These are phyloP conservation scores for Raddia distichophylla DNA, from an alignment of 176 grass and related monocot genomes.

Conservation along the genomic window DNA sequence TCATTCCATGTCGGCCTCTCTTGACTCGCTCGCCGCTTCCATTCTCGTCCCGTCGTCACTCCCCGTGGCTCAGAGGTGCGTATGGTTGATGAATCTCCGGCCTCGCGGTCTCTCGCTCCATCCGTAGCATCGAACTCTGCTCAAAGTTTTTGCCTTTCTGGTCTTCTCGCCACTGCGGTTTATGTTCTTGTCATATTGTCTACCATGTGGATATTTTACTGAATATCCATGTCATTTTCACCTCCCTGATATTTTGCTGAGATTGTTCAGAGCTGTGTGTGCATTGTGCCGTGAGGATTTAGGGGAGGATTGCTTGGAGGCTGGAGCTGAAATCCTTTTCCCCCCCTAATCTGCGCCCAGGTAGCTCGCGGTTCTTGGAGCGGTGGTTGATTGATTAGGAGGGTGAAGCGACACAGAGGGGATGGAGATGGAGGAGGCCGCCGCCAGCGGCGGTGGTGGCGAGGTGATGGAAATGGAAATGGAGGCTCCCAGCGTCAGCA, in stretches of 20 bases:
- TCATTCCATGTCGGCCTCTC: constrained; percentile 20
- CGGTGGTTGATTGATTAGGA: constrained; percentile 27
- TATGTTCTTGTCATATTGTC: background rate
- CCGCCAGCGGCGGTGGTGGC: background rate
- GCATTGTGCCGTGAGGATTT: background rate
- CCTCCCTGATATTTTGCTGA: background rate
- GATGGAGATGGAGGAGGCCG: constrained; percentile 71
- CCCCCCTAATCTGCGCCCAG: constrained; percentile 9
- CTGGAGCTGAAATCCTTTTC: background rate
- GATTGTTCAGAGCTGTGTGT: background rate
- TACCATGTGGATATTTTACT: background rate
- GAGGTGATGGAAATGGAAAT: constrained; percentile 26
- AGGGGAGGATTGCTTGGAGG: background rate
- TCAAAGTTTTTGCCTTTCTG: constrained; percentile 12
- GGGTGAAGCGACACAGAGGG: background rate
- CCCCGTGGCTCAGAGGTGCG: constrained; percentile 37
- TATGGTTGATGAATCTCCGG: background rate
- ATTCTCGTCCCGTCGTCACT: background rate
- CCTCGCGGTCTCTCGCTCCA: background rate
- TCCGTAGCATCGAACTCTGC: background rate
- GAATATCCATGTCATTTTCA: background rate
- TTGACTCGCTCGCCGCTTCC: constrained; percentile 39
- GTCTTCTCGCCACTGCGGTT: background rate
- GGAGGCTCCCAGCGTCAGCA: constrained; percentile 32
- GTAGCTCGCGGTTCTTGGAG: background rate